A percentile compares a stretch with the other conserved stretches of the same genome.
phyloP scores from a whole-genome alignment of 306 rosid genomes.

The Hippophae gyantsensis region DNA sequence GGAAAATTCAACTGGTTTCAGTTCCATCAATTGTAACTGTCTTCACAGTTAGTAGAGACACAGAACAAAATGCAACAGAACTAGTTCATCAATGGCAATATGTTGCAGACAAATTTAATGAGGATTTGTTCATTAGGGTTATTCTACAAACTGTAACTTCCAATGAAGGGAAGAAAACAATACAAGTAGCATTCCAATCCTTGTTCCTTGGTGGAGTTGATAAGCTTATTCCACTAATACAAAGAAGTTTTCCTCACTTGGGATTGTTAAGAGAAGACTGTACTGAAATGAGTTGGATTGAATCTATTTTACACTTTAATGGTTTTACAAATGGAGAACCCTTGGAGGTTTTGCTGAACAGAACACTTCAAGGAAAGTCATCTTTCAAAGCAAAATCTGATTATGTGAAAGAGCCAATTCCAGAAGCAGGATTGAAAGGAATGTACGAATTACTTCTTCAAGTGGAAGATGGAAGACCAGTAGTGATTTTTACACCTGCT shows the following conservation, averaged over 20 bases:
- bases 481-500: neutral
- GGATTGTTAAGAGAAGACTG: slow-evolving; percentile 30
- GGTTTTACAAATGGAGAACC: slow-evolving; percentile 2
- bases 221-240: slow-evolving; percentile 27
- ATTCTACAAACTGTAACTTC: slow-evolving; percentile 24
- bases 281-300: slow-evolving; percentile 55
- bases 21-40: slow-evolving; percentile 27
- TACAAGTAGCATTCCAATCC: slow-evolving; percentile 41
- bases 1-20: too few relatives aligned
- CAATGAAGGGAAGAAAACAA: slow-evolving; percentile 30
- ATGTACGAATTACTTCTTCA: slow-evolving; percentile 4
- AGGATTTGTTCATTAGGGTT: slow-evolving; percentile 28
- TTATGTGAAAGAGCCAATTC: slow-evolving; percentile 15
- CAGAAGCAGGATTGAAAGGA: neutral
- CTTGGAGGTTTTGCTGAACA: neutral
- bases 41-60: slow-evolving; percentile 27
- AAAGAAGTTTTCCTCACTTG: slow-evolving; percentile 43
- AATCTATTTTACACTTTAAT: slow-evolving; percentile 38
- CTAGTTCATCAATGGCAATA: slow-evolving; percentile 46
- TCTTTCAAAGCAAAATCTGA: slow-evolving; percentile 10
- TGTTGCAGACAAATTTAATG: slow-evolving; percentile 34
- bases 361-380: neutral
- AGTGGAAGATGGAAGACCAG: neutral
- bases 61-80: slow-evolving; percentile 35
- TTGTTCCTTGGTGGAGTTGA: slow-evolving; percentile 40